Base-by-base conservation (phyloP, 106 monocot species). In the Dioscorea dumetorum region DNA sequence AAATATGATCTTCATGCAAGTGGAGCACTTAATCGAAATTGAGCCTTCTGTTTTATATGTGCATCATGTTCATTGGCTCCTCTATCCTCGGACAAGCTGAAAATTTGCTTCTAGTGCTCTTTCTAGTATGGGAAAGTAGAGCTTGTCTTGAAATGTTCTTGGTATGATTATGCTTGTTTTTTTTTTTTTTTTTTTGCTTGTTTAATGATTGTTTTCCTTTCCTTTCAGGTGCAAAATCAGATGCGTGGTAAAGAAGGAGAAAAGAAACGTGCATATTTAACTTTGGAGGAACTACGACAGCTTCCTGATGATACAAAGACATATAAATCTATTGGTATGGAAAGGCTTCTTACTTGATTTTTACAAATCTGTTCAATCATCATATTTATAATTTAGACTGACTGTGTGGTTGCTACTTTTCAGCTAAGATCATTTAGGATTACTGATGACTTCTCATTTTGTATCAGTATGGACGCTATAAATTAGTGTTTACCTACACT, bases 241-340 rank as follows among this genome's bases (percentile, higher is more conserved):
- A 87, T 91, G 83, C 81, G 88, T 34, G 75, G 60, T 31, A 97
- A 91, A 62, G 95, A 97, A 84, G 84, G 82, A 62, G 95, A 97
- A 33, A 97, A 91, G 78, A 97, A 97, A 66, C 85, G 91, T 50
- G 86, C 95, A 13, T 97, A 82, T 70, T 70, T 97, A 65, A 97
- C 95, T 48, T 70, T 97, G 70, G 95, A 97, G 69, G 95, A 97
- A 77, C 78, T 97, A 70, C 67, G 76, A n/a, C 91, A 81, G 23
- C 58, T 97, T 57, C 84, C 91, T 5, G 88, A 97, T 62, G 80
- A 77, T 79, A 84, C 91, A 70, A 97, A 91, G 66, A 97, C 95
- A 31, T 97, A 88, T 60, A 97, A 97, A 70, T 81, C 95, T 50
- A 78, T 97, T 74, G 95, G 95, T 97, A 87, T 8, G 35, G 35